These are phyloP conservation scores for Adansonia gregorii DNA, from an alignment of 441 rosid species.

Conservation along the genomic window DNA sequence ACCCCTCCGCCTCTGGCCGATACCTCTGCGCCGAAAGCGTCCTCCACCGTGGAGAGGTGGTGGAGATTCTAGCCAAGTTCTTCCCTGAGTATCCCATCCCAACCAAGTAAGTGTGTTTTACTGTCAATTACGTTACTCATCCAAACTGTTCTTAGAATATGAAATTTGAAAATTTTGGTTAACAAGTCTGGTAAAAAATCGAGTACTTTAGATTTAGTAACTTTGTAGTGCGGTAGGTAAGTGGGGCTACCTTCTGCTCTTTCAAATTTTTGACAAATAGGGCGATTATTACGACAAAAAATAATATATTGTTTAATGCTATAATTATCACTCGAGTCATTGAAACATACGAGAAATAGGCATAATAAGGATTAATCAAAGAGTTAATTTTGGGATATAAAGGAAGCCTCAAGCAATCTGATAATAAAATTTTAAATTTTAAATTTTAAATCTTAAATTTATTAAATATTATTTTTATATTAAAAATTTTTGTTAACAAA, in stretches of 20 bases:
- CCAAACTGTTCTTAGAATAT: too few species aligned
- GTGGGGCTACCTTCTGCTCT: background rate
- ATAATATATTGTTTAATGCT: background rate
- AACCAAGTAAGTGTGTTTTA: constrained; percentile 66
- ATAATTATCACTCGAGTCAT: background rate
- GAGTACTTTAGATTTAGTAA: background rate
- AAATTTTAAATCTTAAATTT: too few species aligned
- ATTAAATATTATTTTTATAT: too few species aligned
- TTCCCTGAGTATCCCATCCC: constrained; percentile 91
- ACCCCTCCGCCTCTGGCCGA: constrained; percentile 79
- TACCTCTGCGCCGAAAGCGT: constrained; percentile 80
- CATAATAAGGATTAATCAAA: background rate
- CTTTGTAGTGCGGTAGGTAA: background rate
- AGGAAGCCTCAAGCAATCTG: too few species aligned
- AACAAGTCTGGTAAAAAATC: too few species aligned
- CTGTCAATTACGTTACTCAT: too few species aligned
- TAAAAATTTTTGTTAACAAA: background rate
- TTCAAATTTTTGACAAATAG: background rate
- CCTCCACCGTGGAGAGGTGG: constrained; percentile 90
- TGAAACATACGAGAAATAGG: background rate
- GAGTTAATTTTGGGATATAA: background rate
- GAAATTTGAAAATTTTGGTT: too few species aligned
- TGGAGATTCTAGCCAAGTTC: constrained; percentile 75
- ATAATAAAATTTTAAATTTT: too few species aligned
- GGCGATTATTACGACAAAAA: background rate